Evolutionary conservation across 306 rosid genomes (phyloP).

Genomic region (Oemleria cerasiformis): DNA sequence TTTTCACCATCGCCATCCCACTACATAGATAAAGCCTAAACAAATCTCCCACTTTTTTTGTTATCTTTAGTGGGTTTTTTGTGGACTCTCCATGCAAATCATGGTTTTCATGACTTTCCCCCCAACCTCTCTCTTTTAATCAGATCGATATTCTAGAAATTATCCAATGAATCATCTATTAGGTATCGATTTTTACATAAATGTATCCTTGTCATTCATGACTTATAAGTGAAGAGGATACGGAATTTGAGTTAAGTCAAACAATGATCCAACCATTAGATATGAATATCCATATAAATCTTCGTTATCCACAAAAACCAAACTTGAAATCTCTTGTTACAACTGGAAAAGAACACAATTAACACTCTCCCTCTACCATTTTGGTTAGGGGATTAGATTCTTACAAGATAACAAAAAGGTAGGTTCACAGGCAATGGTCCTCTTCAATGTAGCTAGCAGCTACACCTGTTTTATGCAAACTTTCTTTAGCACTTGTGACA

Average conservation of each 20-base stretch:
- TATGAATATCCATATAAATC: too few relatives aligned
- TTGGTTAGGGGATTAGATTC: conserved; percentile 40
- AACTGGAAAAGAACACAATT: too few relatives aligned
- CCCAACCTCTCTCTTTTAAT: background rate
- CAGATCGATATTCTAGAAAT: too few relatives aligned
- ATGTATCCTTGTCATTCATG: too few relatives aligned
- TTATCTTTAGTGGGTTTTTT: conserved; percentile 35
- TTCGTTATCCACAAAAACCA: too few relatives aligned
- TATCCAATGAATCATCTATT: too few relatives aligned
- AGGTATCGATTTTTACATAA: too few relatives aligned
- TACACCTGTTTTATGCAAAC: conserved; percentile 22
- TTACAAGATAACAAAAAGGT: conserved; percentile 41
- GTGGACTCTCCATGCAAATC: conserved; percentile 45
- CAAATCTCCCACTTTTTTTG: conserved; percentile 28
- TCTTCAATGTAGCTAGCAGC: conserved; percentile 24
- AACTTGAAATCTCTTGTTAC: too few relatives aligned
- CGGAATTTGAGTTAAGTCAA: too few relatives aligned
- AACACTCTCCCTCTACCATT: conserved; percentile 25
- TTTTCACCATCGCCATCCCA: conserved; percentile 29
- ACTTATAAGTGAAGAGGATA: too few relatives aligned
- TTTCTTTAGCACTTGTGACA: conserved; percentile 34
- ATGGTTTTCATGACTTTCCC: conserved; percentile 37
- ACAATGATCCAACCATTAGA: too few relatives aligned
- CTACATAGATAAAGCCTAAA: conserved; percentile 23
- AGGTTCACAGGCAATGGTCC: conserved; percentile 44